Percentiles rank a stretch among this genome's conserved stretches.
Conservation (phyloP, 176 grass and related monocot species). For the Leersia perrieri region DNA sequence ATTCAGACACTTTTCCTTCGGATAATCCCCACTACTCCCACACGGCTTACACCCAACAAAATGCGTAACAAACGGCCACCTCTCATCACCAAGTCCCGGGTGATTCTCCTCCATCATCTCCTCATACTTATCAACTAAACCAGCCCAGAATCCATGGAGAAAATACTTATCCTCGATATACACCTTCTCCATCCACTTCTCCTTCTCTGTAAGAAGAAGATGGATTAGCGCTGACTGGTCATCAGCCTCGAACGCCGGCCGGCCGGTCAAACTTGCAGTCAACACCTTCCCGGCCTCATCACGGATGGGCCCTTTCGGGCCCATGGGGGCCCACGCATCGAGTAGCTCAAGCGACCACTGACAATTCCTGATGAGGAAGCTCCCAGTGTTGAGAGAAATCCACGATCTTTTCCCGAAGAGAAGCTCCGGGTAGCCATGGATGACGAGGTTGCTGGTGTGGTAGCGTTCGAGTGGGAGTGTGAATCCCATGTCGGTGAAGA, state of each 20-base stretch:
- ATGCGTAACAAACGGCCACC: constrained; percentile 80
- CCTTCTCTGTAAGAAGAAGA: constrained; percentile 56
- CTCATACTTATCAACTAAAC: constrained; percentile 61
- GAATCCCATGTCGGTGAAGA: constrained; percentile 90
- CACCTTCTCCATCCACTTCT: constrained; percentile 59
- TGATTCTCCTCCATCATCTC: constrained; percentile 60
- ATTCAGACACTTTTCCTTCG: constrained; percentile 42
- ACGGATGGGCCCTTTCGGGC: constrained; percentile 45
- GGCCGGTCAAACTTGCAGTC: constrained; percentile 44
- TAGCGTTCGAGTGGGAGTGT: constrained; percentile 57
- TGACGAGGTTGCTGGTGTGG: constrained; percentile 48
- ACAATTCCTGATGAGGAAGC: constrained; percentile 77
- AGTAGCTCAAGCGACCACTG: constrained; percentile 86
- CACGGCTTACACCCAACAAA: constrained; percentile 65
- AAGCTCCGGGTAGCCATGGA: constrained; percentile 48
- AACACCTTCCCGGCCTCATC: constrained; percentile 50
- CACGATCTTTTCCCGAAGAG: constrained; percentile 52
- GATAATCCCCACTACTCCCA: constrained; percentile 40
- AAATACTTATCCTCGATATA: constrained; percentile 72
- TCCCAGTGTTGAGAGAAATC: constrained; percentile 59
- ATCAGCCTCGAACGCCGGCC: constrained; percentile 69
- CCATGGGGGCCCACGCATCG: constrained; percentile 77
- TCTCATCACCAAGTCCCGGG: constrained; percentile 68
- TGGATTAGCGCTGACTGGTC: constrained; percentile 83
- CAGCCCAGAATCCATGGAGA: constrained; percentile 61